Conservation (phyloP, 2,329 filamentous ascomycete species). For the Xylaria sp. region DNA sequence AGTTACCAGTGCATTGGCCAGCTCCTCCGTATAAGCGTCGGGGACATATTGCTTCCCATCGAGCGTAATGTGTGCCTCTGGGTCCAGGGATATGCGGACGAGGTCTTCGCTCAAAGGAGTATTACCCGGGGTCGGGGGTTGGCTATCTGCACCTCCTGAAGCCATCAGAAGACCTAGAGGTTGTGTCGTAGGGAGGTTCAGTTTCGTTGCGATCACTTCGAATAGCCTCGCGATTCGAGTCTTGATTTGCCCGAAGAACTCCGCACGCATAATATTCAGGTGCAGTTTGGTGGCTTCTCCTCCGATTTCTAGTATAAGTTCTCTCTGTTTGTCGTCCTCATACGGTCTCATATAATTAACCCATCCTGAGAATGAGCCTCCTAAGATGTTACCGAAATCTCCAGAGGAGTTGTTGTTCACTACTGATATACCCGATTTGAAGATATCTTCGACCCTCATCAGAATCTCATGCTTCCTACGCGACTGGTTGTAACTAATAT, state of each 20-base stretch:
- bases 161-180: constrained; percentile 72
- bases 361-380: constrained; percentile 52
- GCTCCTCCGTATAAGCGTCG: constrained; percentile 39
- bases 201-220: constrained; percentile 80
- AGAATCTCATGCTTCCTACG: constrained; percentile 75
- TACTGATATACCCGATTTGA: constrained; percentile 81
- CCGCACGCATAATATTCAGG: constrained; percentile 58
- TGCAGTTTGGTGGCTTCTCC: constrained; percentile 60
- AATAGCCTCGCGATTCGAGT: constrained; percentile 74
- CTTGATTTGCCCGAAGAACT: constrained; percentile 76
- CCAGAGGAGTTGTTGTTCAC: constrained; percentile 50
- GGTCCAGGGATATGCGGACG: constrained; percentile 68
- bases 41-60: constrained; percentile 58
- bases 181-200: constrained; percentile 68
- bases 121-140: constrained; percentile 70
- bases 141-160: constrained; percentile 64
- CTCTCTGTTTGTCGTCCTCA: constrained; percentile 74
- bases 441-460: constrained; percentile 82
- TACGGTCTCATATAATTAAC: constrained; percentile 85
- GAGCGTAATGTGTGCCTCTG: constrained; percentile 63
- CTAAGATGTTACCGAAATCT: constrained; percentile 32
- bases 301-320: constrained; percentile 82
- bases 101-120: constrained; percentile 73
- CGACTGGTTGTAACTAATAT: constrained; percentile 75
- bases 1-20: constrained; percentile 39